Base-by-base conservation (phyloP, 257 asterid species). In the Gynochthodes officinalis region DNA sequence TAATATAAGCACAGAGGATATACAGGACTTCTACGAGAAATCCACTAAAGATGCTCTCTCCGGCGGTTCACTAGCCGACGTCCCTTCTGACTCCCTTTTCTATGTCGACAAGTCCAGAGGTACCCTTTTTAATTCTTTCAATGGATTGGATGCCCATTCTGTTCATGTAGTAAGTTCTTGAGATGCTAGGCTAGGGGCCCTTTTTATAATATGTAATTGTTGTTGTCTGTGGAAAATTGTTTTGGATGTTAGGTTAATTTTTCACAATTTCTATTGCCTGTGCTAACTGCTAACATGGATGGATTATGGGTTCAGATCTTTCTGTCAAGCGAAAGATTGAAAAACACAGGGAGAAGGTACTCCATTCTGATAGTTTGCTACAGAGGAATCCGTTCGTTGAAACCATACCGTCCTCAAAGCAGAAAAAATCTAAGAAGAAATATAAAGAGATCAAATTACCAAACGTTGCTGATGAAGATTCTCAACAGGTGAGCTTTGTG, bases 21-120 rank as follows among this genome's bases (percentile, higher is more conserved):
- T 95, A 27, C 96, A 95, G 55, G 96, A 95, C 44, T 95, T 69
- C 82, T 92, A 82, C 40, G 99, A 95, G 53, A 92, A 92, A 55
- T 78, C 96, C 40, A 95, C 95, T 0, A 92, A 92, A 77, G 98
- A 95, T 64, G 98, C 97, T 57, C 98, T 92, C 78, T 88, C 98
- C 16, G 99, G 98, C 37, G 89, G 98, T 35, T 89, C 99, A 65
- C 84, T 91, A 74, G 89, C 97, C 21, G 80, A 85, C 40, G 85
- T 77, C 18, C 94, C 97, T 14, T 83, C 91, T 3, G 93, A 87
- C 68, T 79, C 90, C 61, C 90, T 91, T 13, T 92, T 88, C 68
- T 92, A 76, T 76, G 92, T 91, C 71, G 98, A 95, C 70, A 92
- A 90, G 65, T 87, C 97, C 82, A 86, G 84, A 79, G 99, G 99